Evolutionary conservation across 2,329 filamentous ascomycete genomes (phyloP), one percentile per base, ranked within the genome.

Genomic region (Exserohilum turcica): DNA sequence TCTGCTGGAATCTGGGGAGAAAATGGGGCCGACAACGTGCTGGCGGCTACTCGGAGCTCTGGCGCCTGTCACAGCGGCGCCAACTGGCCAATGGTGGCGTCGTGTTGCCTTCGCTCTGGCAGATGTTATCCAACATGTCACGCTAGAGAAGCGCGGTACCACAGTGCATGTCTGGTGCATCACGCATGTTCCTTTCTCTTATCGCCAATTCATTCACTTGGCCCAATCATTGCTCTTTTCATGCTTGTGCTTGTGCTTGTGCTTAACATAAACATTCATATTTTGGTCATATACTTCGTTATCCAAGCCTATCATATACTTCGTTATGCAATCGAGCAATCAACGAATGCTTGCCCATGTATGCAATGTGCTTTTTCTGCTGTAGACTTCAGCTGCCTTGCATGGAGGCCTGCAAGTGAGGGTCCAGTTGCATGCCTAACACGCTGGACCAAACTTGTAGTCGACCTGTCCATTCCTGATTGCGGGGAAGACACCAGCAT

Each of bases 401-500:
- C 28, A 9, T n/a, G 15, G 45, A 44, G 19, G 16, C 16, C 29
- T 28, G 28, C 49, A 54, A 35, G 18, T 31, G 31, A 31, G n/a
- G 16, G 36, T 45, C 36, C 18, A 43, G 40, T 38, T 54, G 7
- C 15, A 51, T 44, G 40, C 40, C 49, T 64, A 66, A 38, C 64
- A 67, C 10, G 58, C 46, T 29, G 50, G 43, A 28, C 48, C 61
- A 16, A 60, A 67, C 43, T 65, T 60, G 49, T 65, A 67, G 27
- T 67, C 48, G 0, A 67, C 64, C 37, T 53, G 33, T 1, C 63
- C 64, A 16, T 63, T 51, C 3, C 19, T 48, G 6, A 67, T 67
- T 1, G 54, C 35, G 15, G 82, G 82, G 63, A 84, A 84, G 9
- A 84, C 57, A 0, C 81, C 81, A 24, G 74, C 76, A 56, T 80